Base-by-base conservation (phyloP, 352 stramenopile genomes). In the Aphanomyces astaci region DNA sequence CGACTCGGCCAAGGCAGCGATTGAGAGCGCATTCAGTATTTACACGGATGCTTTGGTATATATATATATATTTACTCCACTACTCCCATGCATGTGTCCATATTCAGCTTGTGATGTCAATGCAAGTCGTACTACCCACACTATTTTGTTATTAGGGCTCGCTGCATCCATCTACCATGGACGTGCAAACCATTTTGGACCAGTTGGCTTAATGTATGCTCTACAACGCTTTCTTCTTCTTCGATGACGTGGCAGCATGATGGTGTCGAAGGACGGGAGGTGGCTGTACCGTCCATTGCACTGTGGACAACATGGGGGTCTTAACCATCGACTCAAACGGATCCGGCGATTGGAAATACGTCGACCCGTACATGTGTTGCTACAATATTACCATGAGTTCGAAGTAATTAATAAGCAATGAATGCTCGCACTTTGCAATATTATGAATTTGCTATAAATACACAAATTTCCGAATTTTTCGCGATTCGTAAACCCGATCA, bases 271-370 rank as follows among this genome's bases (percentile, higher is more conserved):
- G 22, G 13, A 27, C 25, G 13, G 25, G n/a, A 30, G 48, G 10
- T n/a, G 13, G 32, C 27, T 66, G 53, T 66, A n/a, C 65, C 45
- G 25, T 72, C 33, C 25, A 27, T 27, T 71, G 55, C 56, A 90
- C 84, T n/a, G 81, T 92, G 33, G 74, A 82, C 13, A 92, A 63
- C 56, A 83, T 65, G 30, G 73, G 78, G 36, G 75, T 86, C 7
- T 75, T 64, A 22, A 91, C 85, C 30, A 91, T 80, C 3, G 63
- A 45, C 25, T 83, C 78, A 55, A 93, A 93, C 48, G 83, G 82
- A 68, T 93, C 85, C 0, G 77, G 72, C 52, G 72, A 90, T 43
- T 76, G 73, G 32, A 89, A 93, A 40, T 78, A 85, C 33, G 88
- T 66, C 13, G 89, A 76, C 0, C 83, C 83, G 48, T 86, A 90